Percentiles rank a stretch among this genome's conserved stretches.
These are phyloP conservation scores for Elsinoe perseae DNA, from an alignment of 2,329 filamentous ascomycete genomes.

Conservation along the genomic window DNA sequence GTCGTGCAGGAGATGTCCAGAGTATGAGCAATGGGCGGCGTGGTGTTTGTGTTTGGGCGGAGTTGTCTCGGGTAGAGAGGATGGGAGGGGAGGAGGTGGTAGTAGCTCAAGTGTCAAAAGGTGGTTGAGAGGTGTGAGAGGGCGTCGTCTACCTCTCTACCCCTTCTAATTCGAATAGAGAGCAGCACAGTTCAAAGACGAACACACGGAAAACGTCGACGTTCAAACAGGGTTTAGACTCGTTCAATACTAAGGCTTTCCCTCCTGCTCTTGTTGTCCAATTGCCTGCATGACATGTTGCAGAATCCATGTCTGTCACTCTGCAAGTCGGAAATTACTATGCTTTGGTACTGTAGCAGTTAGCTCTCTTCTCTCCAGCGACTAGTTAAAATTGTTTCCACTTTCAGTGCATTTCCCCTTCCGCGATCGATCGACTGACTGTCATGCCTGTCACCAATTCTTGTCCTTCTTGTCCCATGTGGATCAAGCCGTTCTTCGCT, in stretches of 20 bases:
- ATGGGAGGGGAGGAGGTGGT: slow-evolving; percentile 9
- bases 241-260: not conserved
- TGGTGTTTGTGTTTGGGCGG: slow-evolving; percentile 6
- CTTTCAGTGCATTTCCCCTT: not conserved
- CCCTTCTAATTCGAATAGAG: not conserved
- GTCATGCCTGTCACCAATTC: not conserved
- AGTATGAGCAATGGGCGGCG: not conserved
- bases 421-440: not conserved
- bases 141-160: not conserved
- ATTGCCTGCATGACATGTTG: not conserved
- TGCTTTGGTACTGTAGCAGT: not conserved
- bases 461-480: not conserved
- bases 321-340: not conserved
- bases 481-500: slow-evolving; percentile 10
- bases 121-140: slow-evolving; percentile 12
- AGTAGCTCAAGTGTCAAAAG: not conserved
- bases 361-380: not conserved
- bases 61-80: slow-evolving; percentile 11
- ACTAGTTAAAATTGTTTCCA: not conserved
- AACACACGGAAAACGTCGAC: slow-evolving; percentile 5
- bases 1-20: slow-evolving; percentile 3
- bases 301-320: slow-evolving; percentile 4
- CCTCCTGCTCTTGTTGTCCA: not conserved
- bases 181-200: not conserved
- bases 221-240: slow-evolving; percentile 11